Evolutionary conservation across 208 protist species (phyloP).

Genomic region (Lotmaria passim): DNA sequence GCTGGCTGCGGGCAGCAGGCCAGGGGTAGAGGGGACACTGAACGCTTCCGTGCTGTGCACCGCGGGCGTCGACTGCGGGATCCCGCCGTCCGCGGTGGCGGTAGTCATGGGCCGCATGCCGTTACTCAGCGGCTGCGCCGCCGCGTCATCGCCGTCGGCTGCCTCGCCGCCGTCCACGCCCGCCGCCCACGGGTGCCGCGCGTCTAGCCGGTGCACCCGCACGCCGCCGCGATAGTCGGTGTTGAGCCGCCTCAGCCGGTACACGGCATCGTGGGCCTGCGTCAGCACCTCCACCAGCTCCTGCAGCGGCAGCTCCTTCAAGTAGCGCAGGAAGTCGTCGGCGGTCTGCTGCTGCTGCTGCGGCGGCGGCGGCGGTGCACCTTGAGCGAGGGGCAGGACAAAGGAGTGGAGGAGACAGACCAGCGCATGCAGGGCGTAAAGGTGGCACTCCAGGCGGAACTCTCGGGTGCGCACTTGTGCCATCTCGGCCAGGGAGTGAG

Average conservation of each 20-base stretch:
- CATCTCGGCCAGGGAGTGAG: conserved; percentile 24
- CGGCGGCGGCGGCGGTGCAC: neutral
- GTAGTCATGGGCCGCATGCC: conserved; percentile 33
- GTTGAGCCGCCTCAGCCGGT: conserved; percentile 55
- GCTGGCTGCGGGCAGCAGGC: conserved; percentile 17
- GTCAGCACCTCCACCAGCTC: conserved; percentile 46
- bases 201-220: conserved; percentile 15
- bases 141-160: neutral
- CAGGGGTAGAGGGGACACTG: conserved; percentile 27
- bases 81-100: conserved; percentile 2
- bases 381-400: conserved; percentile 40
- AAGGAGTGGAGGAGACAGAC: conserved; percentile 79
- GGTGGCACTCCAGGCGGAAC: conserved; percentile 49
- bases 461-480: conserved; percentile 1
- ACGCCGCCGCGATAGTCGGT: conserved; percentile 65
- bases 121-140: conserved; percentile 64
- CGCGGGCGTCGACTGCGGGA: neutral
- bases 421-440: conserved; percentile 68
- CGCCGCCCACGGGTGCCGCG: conserved; percentile 33
- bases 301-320: conserved; percentile 37
- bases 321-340: conserved; percentile 37
- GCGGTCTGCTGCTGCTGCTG: conserved; percentile 14
- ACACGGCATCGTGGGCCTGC: conserved; percentile 55
- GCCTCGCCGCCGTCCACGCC: neutral
- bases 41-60: conserved; percentile 11